These are phyloP conservation scores for Penicillium bovifimosum DNA, from an alignment of 495 filamentous ascomycete species.

Conservation along the genomic window DNA sequence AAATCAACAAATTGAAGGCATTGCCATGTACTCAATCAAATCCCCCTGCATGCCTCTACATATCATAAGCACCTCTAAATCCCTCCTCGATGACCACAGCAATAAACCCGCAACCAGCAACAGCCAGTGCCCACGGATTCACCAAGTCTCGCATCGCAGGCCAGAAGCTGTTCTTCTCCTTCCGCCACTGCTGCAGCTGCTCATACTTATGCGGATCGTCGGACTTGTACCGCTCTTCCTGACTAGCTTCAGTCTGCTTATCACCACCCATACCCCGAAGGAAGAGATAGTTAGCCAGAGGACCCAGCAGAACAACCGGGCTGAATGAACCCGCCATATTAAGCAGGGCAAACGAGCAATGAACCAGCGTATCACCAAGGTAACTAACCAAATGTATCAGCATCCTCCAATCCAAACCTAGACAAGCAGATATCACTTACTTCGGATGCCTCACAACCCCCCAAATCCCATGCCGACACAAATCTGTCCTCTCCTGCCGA, in stretches of 20 bases:
- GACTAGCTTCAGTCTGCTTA: conserved; percentile 46
- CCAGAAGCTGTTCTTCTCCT: conserved; percentile 55
- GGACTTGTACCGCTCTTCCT: conserved; percentile 44
- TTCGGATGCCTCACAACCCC: conserved; percentile 56
- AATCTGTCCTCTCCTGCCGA: conserved; percentile 28
- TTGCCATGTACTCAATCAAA: no score
- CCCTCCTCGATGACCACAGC: conserved; percentile 26
- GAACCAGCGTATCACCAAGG: conserved; percentile 51
- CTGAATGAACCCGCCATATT: conserved; percentile 47
- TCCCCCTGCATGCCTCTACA: background rate
- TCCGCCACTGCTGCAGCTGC: conserved; percentile 44
- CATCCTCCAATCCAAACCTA: background rate
- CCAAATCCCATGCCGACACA: conserved; percentile 52
- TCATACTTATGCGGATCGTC: conserved; percentile 44
- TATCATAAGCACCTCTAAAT: conserved; percentile 5
- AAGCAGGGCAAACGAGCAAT: conserved; percentile 35
- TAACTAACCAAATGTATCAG: conserved; percentile 37
- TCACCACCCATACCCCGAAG: conserved; percentile 51
- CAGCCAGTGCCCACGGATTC: conserved; percentile 51
- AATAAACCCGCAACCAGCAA: conserved; percentile 41
- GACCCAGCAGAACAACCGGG: conserved; percentile 49
- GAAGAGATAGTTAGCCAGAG: conserved; percentile 52
- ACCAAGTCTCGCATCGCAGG: conserved; percentile 38
- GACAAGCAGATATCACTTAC: conserved; percentile 35
- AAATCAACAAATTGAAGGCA: no score